Base-by-base conservation (phyloP, 169 alveolate species). In the Miamiensis avidus region DNA sequence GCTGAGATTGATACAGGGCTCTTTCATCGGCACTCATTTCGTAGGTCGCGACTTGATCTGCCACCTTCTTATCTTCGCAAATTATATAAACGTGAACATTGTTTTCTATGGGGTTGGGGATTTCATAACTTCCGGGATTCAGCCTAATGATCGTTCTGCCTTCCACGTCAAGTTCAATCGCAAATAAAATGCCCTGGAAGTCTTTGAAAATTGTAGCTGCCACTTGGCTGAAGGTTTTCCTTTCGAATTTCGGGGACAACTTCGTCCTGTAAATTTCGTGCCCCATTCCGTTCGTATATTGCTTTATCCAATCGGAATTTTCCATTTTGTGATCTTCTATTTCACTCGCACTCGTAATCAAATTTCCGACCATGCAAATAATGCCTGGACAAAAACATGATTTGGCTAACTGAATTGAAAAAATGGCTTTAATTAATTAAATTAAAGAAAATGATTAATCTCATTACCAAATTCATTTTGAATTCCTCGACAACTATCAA, bases 351-450 rank as follows among this genome's bases (percentile, higher is more conserved):
- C 96, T 93, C 0, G 93, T 87, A 31, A 93, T 91, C 0, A 95
- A 82, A 87, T 95, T 95, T 16, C 96, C 92, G 26, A 95, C 82
- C 86, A 91, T 65, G 6, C 96, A 91, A 0, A 95, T 95, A 28
- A 95, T 90, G n/a, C 98, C 98, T 34, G 98, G 98, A 76, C 94
- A 89, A 77, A 95, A 91, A 78, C 98, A 95, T 29, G 95, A 89
- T 92, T 95, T 95, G 16, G 96, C 95, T 31, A 95, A 87, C 84
- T 79, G 0, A 1, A 25, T 34, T 26, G 29, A 16, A 0, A 0
- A 29, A 49, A 11, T 49, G 20, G 20, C 20, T 11, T 11, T 11
- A 49, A 49, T 49, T 49, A 49, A 49, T 49, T 49, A 49, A 49
- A 49, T 49, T 49, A 11, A 49, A 20, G 69, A 25, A 34, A 28